phyloP scores from a whole-genome alignment of 768 basidiomycete species.

The Leccinum olivaceopallidum region DNA sequence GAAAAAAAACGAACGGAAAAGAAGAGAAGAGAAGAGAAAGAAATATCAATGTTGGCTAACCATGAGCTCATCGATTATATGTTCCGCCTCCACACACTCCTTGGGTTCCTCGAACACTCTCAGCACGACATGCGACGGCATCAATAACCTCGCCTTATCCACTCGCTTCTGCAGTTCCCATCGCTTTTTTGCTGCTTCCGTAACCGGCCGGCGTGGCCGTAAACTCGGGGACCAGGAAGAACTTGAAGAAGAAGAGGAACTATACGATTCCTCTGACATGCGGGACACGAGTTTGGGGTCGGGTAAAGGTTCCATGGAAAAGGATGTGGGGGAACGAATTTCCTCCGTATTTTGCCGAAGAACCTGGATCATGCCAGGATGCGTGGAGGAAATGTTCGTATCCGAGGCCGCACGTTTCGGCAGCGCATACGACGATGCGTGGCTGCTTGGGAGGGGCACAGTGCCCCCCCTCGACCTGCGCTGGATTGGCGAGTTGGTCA shows the following conservation, averaged over 20 bases:
- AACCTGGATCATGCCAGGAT: slow-evolving; percentile 11
- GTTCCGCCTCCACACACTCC: slow-evolving; percentile 66
- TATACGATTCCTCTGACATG: slow-evolving; percentile 29
- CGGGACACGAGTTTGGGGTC: slow-evolving; percentile 10
- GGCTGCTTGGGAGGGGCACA: slow-evolving; percentile 3
- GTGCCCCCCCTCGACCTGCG: slow-evolving; percentile 10
- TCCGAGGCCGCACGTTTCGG: slow-evolving; percentile 26
- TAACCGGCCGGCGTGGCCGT: slow-evolving; percentile 25
- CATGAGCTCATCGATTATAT: slow-evolving; percentile 35
- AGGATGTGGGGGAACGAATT: slow-evolving; percentile 16
- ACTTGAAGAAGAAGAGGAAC: slow-evolving; percentile 18
- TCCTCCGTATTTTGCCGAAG: slow-evolving; percentile 15
- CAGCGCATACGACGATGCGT: not conserved
- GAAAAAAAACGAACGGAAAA: not conserved
- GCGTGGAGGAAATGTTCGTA: slow-evolving; percentile 12
- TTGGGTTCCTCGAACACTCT: slow-evolving; percentile 66
- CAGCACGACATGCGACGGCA: slow-evolving; percentile 57
- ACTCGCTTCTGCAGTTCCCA: slow-evolving; percentile 63
- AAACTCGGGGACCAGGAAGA: slow-evolving; percentile 25
- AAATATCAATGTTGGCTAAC: not conserved
- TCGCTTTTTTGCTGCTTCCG: slow-evolving; percentile 57
- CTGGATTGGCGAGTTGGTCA: slow-evolving; percentile 7
- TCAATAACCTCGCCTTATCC: slow-evolving; percentile 56
- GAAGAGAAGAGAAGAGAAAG: not conserved
- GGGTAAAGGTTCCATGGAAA: slow-evolving; percentile 13